A percentile compares a stretch with the other conserved stretches of the same genome.
phyloP scores from a whole-genome alignment of 352 stramenopile species.

The Phytophthora brassicae region DNA sequence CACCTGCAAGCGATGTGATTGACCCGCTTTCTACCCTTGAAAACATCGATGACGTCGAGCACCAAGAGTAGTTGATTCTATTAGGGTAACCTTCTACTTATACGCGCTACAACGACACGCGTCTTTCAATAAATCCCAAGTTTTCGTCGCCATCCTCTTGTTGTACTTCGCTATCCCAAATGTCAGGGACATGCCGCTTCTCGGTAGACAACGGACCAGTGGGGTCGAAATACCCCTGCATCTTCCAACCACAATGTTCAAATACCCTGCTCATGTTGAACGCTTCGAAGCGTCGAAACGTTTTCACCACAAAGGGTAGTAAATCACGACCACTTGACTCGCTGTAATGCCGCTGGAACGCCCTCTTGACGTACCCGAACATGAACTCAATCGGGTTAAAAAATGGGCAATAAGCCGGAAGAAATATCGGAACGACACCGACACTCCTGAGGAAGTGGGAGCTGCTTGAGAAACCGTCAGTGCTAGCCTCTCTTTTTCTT shows the following conservation, averaged over 20 bases:
- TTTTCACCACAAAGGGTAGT: neutral
- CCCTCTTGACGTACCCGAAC: slow-evolving; percentile 21
- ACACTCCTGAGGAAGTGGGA: slow-evolving; percentile 26
- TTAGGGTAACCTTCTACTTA: too few species aligned
- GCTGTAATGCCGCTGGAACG: slow-evolving; percentile 20
- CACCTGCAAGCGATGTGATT: neutral
- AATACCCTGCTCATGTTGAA: slow-evolving; percentile 1
- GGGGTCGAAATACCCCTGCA: neutral
- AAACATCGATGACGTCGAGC: neutral
- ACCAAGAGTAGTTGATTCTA: neutral
- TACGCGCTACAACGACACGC: too few species aligned
- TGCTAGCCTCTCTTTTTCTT: too few species aligned
- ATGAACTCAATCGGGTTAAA: slow-evolving; percentile 39
- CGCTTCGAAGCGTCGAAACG: neutral
- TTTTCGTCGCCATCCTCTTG: neutral
- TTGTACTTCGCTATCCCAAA: neutral
- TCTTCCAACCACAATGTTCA: slow-evolving; percentile 6
- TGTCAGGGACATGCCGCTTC: neutral
- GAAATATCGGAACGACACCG: neutral
- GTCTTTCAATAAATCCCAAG: neutral
- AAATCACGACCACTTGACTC: slow-evolving; percentile 4
- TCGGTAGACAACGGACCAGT: slow-evolving; percentile 1
- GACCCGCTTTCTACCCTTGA: neutral
- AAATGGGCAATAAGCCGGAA: slow-evolving; percentile 33
- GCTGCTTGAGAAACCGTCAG: too few species aligned